Evolutionary conservation across 768 basidiomycete genomes (phyloP).

Genomic region (Lentinus tigrinus): DNA sequence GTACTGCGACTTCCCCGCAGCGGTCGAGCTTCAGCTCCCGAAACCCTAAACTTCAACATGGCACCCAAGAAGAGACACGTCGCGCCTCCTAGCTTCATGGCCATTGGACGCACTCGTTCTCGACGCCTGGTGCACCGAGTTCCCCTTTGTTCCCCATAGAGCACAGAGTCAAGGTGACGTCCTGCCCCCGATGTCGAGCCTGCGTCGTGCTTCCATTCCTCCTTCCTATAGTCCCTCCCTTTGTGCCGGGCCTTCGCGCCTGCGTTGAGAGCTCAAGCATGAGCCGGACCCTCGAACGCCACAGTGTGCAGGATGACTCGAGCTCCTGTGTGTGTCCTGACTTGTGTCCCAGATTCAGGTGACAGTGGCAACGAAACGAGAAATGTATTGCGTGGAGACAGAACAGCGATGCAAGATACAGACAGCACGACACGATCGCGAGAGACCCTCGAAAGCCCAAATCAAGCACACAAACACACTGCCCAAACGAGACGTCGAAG

Average conservation of each 20-base stretch:
- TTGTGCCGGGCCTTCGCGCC: neutral
- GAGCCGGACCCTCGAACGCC: neutral
- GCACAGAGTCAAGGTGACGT: neutral
- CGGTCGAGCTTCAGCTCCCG: constrained; percentile 3
- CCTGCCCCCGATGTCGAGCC: neutral
- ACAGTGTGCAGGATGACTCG: neutral
- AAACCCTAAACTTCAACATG: neutral
- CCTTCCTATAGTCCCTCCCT: neutral
- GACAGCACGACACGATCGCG: neutral
- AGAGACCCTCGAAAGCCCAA: neutral
- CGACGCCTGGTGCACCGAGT: neutral
- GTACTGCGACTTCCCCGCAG: neutral
- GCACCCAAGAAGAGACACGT: neutral
- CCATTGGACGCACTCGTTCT: neutral
- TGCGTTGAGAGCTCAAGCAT: neutral
- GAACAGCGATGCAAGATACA: neutral
- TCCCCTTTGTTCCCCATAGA: neutral
- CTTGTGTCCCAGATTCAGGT: neutral
- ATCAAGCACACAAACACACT: constrained; percentile 4
- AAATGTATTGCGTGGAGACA: neutral
- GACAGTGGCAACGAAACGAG: neutral
- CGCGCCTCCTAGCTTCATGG: neutral
- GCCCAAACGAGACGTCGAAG: neutral
- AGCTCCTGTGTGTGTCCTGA: neutral
- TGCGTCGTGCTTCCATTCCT: neutral